These are phyloP conservation scores for Daldinia sp. DNA, from an alignment of 2,329 filamentous ascomycete species.

Conservation along the genomic window DNA sequence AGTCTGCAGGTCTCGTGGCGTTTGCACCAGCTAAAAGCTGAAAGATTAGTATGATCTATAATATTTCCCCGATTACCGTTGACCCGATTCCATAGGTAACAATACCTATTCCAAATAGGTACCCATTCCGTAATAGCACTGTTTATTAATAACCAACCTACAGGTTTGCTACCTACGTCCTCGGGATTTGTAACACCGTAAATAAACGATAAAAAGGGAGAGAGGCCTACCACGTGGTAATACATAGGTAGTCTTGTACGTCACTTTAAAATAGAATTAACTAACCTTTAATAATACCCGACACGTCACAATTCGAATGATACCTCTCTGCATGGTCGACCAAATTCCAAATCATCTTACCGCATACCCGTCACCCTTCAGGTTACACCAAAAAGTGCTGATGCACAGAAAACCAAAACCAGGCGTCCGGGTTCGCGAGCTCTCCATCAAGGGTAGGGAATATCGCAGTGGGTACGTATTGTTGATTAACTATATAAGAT, in stretches of 20 bases:
- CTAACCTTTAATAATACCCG: not conserved
- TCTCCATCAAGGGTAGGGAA: not conserved
- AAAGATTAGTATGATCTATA: not conserved
- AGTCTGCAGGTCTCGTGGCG: slow-evolving; percentile 1
- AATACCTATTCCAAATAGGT: slow-evolving; percentile 18
- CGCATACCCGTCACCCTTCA: not conserved
- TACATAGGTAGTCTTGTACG: not conserved
- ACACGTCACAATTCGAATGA: slow-evolving; percentile 4
- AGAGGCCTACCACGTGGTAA: not conserved
- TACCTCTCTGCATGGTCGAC: not conserved
- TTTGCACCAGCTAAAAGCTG: not conserved
- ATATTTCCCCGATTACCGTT: slow-evolving; percentile 4
- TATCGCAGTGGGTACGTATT: too few species aligned
- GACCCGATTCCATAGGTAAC: slow-evolving; percentile 17
- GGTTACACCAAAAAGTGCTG: not conserved
- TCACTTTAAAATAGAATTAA: not conserved
- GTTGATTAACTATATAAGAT: not conserved
- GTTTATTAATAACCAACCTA: too few species aligned
- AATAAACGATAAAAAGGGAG: not conserved
- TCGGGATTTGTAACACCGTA: slow-evolving; percentile 13
- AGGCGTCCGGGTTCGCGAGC: not conserved
- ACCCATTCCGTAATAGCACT: not conserved
- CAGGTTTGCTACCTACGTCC: not conserved
- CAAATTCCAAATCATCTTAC: not conserved
- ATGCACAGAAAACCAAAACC: not conserved